phyloP scores from a whole-genome alignment of 2,329 filamentous ascomycete species.

The Cryphonectria radicalis region DNA sequence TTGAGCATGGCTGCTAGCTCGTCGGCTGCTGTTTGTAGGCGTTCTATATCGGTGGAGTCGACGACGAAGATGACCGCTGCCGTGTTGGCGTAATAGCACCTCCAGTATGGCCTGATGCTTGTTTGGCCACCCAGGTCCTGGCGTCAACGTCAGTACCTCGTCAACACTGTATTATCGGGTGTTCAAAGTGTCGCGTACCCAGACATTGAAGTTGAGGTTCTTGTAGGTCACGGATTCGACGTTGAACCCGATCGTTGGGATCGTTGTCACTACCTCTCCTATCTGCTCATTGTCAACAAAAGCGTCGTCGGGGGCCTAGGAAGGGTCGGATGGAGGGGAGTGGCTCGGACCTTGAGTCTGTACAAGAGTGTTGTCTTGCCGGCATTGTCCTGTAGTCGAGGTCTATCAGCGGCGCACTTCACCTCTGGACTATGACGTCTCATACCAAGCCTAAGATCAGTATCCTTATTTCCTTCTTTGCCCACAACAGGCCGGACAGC shows the following conservation, averaged over 20 bases:
- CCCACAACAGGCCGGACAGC: slow-evolving; percentile 76
- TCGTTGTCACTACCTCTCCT: slow-evolving; percentile 97
- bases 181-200: slow-evolving; percentile 63
- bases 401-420: slow-evolving; percentile 24
- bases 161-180: slow-evolving; percentile 11
- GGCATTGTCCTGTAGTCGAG: slow-evolving; percentile 77
- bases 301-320: background rate
- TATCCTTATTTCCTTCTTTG: slow-evolving; percentile 98
- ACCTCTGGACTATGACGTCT: slow-evolving; percentile 25
- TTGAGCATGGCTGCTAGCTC: slow-evolving; percentile 95
- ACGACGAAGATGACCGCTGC: slow-evolving; percentile 98
- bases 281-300: slow-evolving; percentile 61
- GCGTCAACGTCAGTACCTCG: slow-evolving; percentile 28
- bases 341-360: slow-evolving; percentile 76
- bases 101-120: slow-evolving; percentile 98
- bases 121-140: slow-evolving; percentile 96
- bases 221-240: slow-evolving; percentile 98
- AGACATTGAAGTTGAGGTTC: slow-evolving; percentile 98
- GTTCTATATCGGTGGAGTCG: slow-evolving; percentile 96
- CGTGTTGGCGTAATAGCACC: slow-evolving; percentile 99
- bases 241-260: slow-evolving; percentile 99
- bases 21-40: slow-evolving; percentile 88
- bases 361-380: slow-evolving; percentile 98
- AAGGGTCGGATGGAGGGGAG: background rate
- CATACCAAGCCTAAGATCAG: slow-evolving; percentile 87